phyloP scores from a whole-genome alignment of 164 flowering plant species.

The Aristolochia contorta region DNA sequence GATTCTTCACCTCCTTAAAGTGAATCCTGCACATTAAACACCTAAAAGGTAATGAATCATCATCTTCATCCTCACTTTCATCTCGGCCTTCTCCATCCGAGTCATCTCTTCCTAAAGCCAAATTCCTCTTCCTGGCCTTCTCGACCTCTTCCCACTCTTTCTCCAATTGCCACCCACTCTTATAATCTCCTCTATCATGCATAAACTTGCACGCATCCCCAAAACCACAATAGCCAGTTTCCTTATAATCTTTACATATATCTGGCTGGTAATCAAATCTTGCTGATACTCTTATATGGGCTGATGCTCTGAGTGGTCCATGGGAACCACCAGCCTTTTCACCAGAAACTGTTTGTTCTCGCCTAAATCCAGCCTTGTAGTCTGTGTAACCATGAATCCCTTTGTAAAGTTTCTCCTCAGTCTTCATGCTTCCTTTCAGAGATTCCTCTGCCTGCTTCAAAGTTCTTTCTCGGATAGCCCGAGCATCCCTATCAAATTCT shows the following conservation, averaged over 20 bases:
- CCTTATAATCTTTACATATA: conserved; percentile 94
- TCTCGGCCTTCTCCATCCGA: conserved; percentile 27
- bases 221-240: conserved; percentile 96
- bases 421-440: conserved; percentile 42
- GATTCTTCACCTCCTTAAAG: conserved; percentile 47
- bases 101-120: conserved; percentile 53
- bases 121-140: conserved; percentile 62
- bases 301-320: conserved; percentile 96
- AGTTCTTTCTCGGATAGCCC: conserved; percentile 75
- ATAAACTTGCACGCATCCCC: conserved; percentile 95
- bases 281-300: conserved; percentile 69
- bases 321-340: conserved; percentile 96
- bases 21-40: conserved; percentile 79
- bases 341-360: conserved; percentile 76
- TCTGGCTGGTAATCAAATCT: conserved; percentile 98
- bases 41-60: conserved; percentile 65
- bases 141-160: conserved; percentile 87
- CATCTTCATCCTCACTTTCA: conserved; percentile 54
- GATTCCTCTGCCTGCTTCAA: conserved; percentile 69
- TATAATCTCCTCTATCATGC: conserved; percentile 98
- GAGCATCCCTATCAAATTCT: conserved; percentile 61
- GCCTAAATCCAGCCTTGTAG: conserved; percentile 77
- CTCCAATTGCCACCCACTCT: conserved; percentile 94
- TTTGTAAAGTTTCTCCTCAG: conserved; percentile 60
- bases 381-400: conserved; percentile 78